Evolutionary conservation across 73 alveolate genomes (phyloP).

Genomic region (Paramecium bursaria): DNA sequence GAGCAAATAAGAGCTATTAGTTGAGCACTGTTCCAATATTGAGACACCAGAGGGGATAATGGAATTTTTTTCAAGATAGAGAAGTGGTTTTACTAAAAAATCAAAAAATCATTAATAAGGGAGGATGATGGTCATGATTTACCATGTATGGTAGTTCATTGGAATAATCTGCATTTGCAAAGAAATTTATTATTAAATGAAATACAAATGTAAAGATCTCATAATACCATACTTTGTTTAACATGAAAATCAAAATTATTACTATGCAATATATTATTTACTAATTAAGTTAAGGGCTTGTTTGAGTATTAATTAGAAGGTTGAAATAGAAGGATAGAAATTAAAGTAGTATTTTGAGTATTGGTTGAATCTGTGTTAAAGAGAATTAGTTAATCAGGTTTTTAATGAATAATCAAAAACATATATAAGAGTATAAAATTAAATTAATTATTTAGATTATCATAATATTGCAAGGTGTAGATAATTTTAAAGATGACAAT

Average conservation of each 20-base stretch:
- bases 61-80: too few species aligned
- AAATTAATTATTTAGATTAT: neutral
- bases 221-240: slow-evolving; percentile 45
- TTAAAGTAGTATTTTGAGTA: slow-evolving; percentile 37
- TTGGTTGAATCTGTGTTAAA: slow-evolving; percentile 1
- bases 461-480: neutral
- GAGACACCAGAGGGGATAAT: too few species aligned
- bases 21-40: too few species aligned
- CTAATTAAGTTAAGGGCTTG: neutral
- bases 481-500: slow-evolving; percentile 23
- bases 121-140: too few species aligned
- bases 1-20: too few species aligned
- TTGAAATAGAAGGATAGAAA: slow-evolving; percentile 56
- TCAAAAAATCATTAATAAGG: too few species aligned
- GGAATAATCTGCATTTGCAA: too few species aligned
- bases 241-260: slow-evolving; percentile 46
- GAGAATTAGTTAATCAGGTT: slow-evolving; percentile 31
- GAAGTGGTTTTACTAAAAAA: too few species aligned
- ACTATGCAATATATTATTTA: slow-evolving; percentile 36
- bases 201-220: slow-evolving; percentile 3
- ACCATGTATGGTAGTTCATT: too few species aligned
- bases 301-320: slow-evolving; percentile 31
- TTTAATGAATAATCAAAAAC: neutral
- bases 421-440: slow-evolving; percentile 38
- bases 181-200: too few species aligned